Conservation (phyloP, 2,329 filamentous ascomycete species). For the Cercospora brassicicola region DNA sequence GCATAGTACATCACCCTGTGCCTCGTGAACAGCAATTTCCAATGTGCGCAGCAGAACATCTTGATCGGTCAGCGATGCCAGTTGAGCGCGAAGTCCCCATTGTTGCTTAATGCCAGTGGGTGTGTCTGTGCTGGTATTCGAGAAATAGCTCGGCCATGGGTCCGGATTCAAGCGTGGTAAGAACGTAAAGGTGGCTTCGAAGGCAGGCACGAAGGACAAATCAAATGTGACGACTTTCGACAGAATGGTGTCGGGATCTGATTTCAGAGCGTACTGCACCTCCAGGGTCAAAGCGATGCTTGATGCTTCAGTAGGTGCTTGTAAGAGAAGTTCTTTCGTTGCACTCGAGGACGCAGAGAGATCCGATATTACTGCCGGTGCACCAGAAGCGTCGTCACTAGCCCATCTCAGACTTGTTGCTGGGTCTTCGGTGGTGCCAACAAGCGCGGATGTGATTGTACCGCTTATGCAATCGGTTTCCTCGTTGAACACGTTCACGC, state of each 20-base stretch:
- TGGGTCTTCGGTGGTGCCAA: conserved; percentile 16
- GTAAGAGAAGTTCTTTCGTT: conserved; percentile 31
- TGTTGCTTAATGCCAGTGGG: conserved; percentile 69
- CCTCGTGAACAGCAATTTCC: conserved; percentile 60
- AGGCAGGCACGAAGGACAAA: conserved; percentile 74
- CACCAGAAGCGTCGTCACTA: conserved; percentile 32
- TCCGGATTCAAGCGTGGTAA: conserved; percentile 73
- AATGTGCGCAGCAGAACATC: conserved; percentile 63
- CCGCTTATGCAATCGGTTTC: conserved; percentile 78
- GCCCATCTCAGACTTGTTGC: conserved; percentile 30
- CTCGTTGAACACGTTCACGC: conserved; percentile 72
- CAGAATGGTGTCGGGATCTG: conserved; percentile 78
- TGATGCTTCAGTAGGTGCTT: conserved; percentile 47
- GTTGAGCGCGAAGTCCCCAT: conserved; percentile 72
- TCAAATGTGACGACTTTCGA: conserved; percentile 69
- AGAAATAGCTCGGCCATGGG: conserved; percentile 86
- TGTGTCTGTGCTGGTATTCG: conserved; percentile 41
- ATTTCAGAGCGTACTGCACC: conserved; percentile 73
- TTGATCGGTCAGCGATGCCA: conserved; percentile 74
- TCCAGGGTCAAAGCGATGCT: conserved; percentile 70
- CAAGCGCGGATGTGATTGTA: conserved; percentile 60
- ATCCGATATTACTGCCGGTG: conserved; percentile 13
- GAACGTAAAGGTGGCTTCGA: conserved; percentile 89
- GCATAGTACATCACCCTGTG: conserved; percentile 64
- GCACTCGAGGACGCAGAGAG: conserved; percentile 19